phyloP scores from a whole-genome alignment of 1,284 basidiomycete genomes.

The Cryptococcus sp. region DNA sequence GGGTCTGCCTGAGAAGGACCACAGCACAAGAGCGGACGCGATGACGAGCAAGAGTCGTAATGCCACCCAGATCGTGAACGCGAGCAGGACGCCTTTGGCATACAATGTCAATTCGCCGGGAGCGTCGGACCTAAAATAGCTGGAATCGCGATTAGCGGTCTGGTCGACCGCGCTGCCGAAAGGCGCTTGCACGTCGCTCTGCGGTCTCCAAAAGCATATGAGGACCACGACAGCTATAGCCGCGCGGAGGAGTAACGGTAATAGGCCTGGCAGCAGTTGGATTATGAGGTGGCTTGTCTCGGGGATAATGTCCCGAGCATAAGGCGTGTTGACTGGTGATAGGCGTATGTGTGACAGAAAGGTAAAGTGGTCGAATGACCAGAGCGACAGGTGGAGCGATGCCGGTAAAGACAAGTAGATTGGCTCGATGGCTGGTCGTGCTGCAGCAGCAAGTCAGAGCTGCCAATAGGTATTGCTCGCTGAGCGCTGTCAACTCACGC shows the following conservation, averaged over 20 bases:
- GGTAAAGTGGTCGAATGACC: conserved; percentile 76
- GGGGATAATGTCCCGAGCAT: conserved; percentile 54
- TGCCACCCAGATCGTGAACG: conserved; percentile 73
- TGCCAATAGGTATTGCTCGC: background rate
- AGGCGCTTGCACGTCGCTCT: conserved; percentile 57
- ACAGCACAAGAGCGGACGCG: conserved; percentile 70
- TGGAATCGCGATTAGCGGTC: conserved; percentile 60
- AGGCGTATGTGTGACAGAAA: conserved; percentile 75
- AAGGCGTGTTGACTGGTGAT: conserved; percentile 59
- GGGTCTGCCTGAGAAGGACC: conserved; percentile 51
- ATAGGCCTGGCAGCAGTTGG: conserved; percentile 75
- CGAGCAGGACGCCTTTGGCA: conserved; percentile 69
- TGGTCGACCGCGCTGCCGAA: conserved; percentile 22
- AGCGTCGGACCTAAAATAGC: conserved; percentile 66
- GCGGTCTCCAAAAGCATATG: conserved; percentile 63
- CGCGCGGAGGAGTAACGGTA: conserved; percentile 74
- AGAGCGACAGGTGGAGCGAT: conserved; percentile 69
- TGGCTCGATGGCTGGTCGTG: conserved; percentile 74
- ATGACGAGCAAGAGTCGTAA: conserved; percentile 66
- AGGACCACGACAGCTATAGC: conserved; percentile 69
- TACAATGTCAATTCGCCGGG: conserved; percentile 68
- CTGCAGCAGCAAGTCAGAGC: conserved; percentile 50
- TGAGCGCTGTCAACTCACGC: conserved; percentile 60
- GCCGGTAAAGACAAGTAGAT: conserved; percentile 77
- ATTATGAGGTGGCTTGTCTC: conserved; percentile 76